phyloP scores from a whole-genome alignment of 768 basidiomycete genomes.

The Cyclocybe cylindracea region DNA sequence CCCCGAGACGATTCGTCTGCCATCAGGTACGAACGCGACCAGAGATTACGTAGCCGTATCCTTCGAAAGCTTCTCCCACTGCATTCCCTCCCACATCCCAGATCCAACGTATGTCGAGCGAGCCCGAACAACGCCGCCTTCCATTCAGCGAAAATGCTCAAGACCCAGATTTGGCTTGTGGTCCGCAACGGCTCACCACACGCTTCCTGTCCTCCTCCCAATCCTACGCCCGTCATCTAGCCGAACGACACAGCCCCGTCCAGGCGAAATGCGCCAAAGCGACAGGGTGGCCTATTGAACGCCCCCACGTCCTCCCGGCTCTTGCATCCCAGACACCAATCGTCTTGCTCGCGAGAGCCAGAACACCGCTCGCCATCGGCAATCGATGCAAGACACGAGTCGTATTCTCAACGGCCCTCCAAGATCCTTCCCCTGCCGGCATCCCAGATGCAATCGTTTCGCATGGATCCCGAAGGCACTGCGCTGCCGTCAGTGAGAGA shows the following conservation, averaged over 20 bases:
- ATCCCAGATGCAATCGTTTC: no score
- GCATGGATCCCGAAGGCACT: no score
- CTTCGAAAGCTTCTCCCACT: neutral
- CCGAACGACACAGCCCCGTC: no score
- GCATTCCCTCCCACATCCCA: slow-evolving; percentile 9
- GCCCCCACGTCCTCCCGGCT: neutral
- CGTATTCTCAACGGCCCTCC: no score
- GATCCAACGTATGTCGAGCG: slow-evolving; percentile 1
- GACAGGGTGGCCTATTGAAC: no score
- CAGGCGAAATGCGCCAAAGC: no score
- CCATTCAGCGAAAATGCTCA: slow-evolving; percentile 7
- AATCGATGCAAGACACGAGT: no score
- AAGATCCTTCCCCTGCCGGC: no score
- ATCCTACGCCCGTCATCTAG: no score
- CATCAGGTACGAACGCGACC: slow-evolving; percentile 4
- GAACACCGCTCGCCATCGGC: no score
- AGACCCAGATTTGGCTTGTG: neutral
- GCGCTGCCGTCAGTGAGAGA: no score
- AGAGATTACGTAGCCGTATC: slow-evolving; percentile 6
- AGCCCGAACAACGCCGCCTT: slow-evolving; percentile 4
- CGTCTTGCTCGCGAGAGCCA: neutral
- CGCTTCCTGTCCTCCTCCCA: no score
- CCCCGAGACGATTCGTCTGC: slow-evolving; percentile 4
- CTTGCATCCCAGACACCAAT: slow-evolving; percentile 2
- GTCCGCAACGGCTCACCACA: neutral